Conservation (phyloP, 345 rosid genomes). For the Nasturtium officinale region DNA sequence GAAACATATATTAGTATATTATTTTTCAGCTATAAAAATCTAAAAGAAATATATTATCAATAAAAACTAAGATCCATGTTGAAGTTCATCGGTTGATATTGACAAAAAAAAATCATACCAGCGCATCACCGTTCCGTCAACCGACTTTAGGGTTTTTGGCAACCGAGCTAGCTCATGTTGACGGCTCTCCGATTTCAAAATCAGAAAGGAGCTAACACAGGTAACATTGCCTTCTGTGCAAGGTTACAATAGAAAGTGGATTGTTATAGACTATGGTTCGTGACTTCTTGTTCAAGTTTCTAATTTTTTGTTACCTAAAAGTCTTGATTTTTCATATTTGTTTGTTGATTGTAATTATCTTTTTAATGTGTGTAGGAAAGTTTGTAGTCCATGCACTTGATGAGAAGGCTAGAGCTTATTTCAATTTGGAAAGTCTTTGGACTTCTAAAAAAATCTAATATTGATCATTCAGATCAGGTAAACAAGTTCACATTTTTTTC, state of each 20-base stretch:
- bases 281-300: neutral
- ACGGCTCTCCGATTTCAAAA: constrained; percentile 51
- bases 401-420: constrained; percentile 88
- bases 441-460: constrained; percentile 33
- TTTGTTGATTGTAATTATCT: neutral
- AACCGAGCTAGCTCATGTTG: constrained; percentile 35
- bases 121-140: neutral
- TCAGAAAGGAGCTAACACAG: constrained; percentile 69
- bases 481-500: neutral
- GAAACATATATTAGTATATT: no score
- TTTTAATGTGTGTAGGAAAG: constrained; percentile 52
- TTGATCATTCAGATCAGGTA: constrained; percentile 57
- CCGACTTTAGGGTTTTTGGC: neutral
- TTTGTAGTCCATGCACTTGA: constrained; percentile 90
- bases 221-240: constrained; percentile 66
- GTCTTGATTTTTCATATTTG: neutral
- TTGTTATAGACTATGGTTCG: constrained; percentile 81
- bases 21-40: no score
- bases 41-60: no score
- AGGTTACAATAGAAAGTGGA: constrained; percentile 85
- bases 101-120: no score
- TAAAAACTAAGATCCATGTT: no score
- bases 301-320: neutral
- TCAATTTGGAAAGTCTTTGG: constrained; percentile 78
- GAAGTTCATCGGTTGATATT: no score